These are phyloP conservation scores for Hypoxylon sp. DNA, from an alignment of 2,329 filamentous ascomycete genomes.

Conservation along the genomic window DNA sequence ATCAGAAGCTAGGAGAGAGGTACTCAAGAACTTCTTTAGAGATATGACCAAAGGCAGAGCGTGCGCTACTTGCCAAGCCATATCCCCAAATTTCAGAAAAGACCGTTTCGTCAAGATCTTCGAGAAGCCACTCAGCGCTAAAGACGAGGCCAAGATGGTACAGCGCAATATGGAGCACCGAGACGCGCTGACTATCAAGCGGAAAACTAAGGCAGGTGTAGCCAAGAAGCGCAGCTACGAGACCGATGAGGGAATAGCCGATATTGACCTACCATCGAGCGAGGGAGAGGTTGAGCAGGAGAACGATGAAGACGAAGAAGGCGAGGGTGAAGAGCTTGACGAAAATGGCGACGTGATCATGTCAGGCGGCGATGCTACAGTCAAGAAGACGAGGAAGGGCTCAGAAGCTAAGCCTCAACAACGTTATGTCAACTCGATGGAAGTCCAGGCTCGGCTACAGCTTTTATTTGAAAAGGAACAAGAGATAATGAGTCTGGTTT, in stretches of 20 bases:
- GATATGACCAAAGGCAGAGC: constrained; percentile 77
- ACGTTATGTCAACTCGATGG: constrained; percentile 83
- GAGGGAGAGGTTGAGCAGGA: constrained; percentile 59
- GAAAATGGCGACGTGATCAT: constrained; percentile 71
- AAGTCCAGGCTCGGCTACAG: constrained; percentile 82
- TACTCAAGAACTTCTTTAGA: constrained; percentile 85
- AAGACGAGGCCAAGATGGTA: constrained; percentile 83
- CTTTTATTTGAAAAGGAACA: constrained; percentile 89
- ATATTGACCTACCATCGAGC: constrained; percentile 68
- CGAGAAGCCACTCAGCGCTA: constrained; percentile 79
- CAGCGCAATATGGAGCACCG: constrained; percentile 74
- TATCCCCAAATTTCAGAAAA: constrained; percentile 87
- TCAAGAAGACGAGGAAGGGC: constrained; percentile 54
- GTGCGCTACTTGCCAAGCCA: constrained; percentile 76
- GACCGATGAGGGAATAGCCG: constrained; percentile 78
- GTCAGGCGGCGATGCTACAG: constrained; percentile 56
- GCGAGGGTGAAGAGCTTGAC: constrained; percentile 62
- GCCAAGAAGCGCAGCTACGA: constrained; percentile 59
- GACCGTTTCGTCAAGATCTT: constrained; percentile 96
- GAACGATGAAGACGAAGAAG: constrained; percentile 59
- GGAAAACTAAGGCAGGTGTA: constrained; percentile 51
- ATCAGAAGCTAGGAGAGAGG: constrained; percentile 77
- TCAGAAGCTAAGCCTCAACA: constrained; percentile 62
- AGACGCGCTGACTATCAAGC: constrained; percentile 75
- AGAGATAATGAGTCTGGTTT: constrained; percentile 86